Evolutionary conservation across 225 moss, liverwort and hornwort genomes (phyloP).

Genomic region (Marchantia polymorpha): DNA sequence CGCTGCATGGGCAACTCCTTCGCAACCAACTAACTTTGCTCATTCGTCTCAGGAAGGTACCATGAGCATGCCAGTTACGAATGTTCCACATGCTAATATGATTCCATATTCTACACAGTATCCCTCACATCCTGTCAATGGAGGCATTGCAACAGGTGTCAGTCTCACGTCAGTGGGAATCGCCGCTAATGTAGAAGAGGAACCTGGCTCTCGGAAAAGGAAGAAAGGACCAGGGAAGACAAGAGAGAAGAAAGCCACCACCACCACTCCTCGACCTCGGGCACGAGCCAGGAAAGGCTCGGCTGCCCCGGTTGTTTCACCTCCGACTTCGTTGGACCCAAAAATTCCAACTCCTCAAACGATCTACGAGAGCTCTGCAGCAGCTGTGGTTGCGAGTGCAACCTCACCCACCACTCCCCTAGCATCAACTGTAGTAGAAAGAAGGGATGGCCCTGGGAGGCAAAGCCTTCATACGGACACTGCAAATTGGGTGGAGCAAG

Average conservation of each 20-base stretch:
- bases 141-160: slow-evolving; percentile 25
- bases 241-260: slow-evolving; percentile 26
- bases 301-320: background rate
- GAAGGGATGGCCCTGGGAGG: slow-evolving; percentile 11
- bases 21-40: slow-evolving; percentile 14
- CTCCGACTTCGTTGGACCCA: slow-evolving; percentile 6
- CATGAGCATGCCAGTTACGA: slow-evolving; percentile 10
- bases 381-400: slow-evolving; percentile 15
- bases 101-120: slow-evolving; percentile 16
- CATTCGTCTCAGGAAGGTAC: slow-evolving; percentile 19
- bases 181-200: slow-evolving; percentile 23
- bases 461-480: slow-evolving; percentile 39
- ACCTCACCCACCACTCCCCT: slow-evolving; percentile 15
- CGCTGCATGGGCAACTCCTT: background rate
- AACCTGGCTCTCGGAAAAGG: slow-evolving; percentile 35
- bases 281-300: slow-evolving; percentile 31
- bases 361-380: slow-evolving; percentile 31
- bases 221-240: slow-evolving; percentile 35
- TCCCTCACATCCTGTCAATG: slow-evolving; percentile 27
- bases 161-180: slow-evolving; percentile 2
- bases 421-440: slow-evolving; percentile 11
- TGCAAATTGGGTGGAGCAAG: slow-evolving; percentile 47
- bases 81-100: slow-evolving; percentile 6
- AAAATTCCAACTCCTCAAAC: slow-evolving; percentile 24
- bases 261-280: slow-evolving; percentile 12